These are phyloP conservation scores for Ambrosiella beaveri DNA, from an alignment of 2,329 filamentous ascomycete genomes.

Conservation along the genomic window DNA sequence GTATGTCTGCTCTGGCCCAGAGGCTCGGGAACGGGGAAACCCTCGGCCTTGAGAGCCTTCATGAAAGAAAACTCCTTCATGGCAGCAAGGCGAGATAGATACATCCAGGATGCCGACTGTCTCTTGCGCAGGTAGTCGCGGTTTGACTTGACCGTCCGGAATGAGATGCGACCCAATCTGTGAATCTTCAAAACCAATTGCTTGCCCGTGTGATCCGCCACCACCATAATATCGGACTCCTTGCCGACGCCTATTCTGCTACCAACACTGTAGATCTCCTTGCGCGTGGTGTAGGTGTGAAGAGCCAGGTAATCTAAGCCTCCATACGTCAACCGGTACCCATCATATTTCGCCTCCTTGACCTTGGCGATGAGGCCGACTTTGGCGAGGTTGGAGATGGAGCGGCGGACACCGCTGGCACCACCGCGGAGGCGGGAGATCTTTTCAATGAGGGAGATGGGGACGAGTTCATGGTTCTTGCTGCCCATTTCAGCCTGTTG, in stretches of 20 bases:
- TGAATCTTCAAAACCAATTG: conserved; percentile 91
- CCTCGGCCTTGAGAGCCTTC: conserved; percentile 65
- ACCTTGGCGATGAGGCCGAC: conserved; percentile 77
- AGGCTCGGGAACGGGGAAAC: conserved; percentile 78
- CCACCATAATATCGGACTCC: conserved; percentile 91
- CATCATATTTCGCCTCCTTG: conserved; percentile 94
- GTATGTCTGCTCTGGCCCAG: conserved; percentile 84
- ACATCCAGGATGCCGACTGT: conserved; percentile 83
- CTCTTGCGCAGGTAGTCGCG: conserved; percentile 83
- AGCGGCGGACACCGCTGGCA: conserved; percentile 61
- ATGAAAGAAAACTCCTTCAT: conserved; percentile 93
- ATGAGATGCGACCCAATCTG: conserved; percentile 84
- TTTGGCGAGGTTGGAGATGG: conserved; percentile 84
- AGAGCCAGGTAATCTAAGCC: conserved; percentile 95
- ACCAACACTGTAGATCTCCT: conserved; percentile 77
- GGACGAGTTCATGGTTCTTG: conserved; percentile 93
- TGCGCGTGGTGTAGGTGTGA: conserved; percentile 67
- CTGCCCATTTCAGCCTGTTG: conserved; percentile 68
- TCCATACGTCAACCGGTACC: conserved; percentile 90
- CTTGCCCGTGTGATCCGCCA: conserved; percentile 59
- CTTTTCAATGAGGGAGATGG: conserved; percentile 72
- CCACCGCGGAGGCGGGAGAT: conserved; percentile 66
- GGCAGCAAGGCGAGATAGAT: conserved; percentile 80
- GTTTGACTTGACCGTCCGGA: conserved; percentile 90
- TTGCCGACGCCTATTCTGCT: conserved; percentile 93